These are phyloP conservation scores for Isabelozyma heimii DNA, from an alignment of 805 yeast genomes.

Conservation along the genomic window DNA sequence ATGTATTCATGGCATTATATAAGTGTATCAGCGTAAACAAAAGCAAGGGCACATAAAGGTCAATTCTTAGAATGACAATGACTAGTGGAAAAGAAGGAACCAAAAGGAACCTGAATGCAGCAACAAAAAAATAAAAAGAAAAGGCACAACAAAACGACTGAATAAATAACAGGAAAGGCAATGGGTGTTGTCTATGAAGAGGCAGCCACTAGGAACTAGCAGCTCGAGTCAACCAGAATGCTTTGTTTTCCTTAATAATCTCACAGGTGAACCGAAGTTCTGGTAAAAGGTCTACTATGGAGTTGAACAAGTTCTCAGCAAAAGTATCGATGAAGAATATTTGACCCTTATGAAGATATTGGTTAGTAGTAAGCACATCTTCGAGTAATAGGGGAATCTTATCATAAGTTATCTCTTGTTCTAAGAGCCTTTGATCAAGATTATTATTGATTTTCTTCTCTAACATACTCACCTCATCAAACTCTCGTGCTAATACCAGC, in stretches of 20 bases:
- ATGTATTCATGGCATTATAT: background rate
- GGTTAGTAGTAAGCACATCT: conserved; percentile 45
- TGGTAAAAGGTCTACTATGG: conserved; percentile 60
- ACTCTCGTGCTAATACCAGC: conserved; percentile 70
- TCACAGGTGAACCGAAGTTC: conserved; percentile 55
- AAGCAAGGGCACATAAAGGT: background rate
- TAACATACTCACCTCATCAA: conserved; percentile 60
- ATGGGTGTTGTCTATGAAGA: too few relatives aligned
- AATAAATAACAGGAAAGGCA: too few relatives aligned
- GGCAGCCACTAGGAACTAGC: background rate
- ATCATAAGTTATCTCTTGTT: conserved; percentile 18
- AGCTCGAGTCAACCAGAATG: conserved; percentile 47
- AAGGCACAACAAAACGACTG: background rate
- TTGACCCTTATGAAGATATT: conserved; percentile 66
- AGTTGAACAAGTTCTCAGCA: conserved; percentile 73
- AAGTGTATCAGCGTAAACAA: background rate
- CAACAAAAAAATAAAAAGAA: background rate
- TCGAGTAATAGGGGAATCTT: conserved; percentile 39
- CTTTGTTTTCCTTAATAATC: conserved; percentile 51
- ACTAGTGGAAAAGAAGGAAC: background rate
- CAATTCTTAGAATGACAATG: background rate
- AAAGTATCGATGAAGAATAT: conserved; percentile 78
- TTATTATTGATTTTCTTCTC: conserved; percentile 30
- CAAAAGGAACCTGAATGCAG: background rate
- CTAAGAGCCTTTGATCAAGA: background rate